A percentile compares a stretch with the other conserved stretches of the same genome.
Evolutionary conservation across 2,329 filamentous ascomycete genomes (phyloP).

Genomic region (Cladosporium sp.): DNA sequence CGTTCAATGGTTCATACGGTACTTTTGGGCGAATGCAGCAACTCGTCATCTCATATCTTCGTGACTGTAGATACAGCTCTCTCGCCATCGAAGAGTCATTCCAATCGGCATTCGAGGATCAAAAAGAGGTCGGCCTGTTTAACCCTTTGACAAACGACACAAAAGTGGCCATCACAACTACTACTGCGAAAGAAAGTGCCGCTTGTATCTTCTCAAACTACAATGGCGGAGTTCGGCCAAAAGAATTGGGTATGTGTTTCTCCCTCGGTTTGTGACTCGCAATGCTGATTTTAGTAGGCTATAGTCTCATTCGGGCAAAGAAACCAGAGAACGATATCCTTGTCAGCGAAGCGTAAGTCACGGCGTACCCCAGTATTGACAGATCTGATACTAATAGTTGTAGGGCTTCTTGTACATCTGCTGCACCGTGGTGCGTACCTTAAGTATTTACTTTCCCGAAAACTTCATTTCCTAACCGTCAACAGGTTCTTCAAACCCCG

Average conservation of each 20-base stretch:
- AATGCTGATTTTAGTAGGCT: slow-evolving; percentile 14
- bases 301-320: slow-evolving; percentile 22
- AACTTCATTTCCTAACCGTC: slow-evolving; percentile 4
- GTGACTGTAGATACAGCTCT: slow-evolving; percentile 25
- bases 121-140: slow-evolving; percentile 23
- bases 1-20: slow-evolving; percentile 18
- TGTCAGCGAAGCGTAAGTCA: slow-evolving; percentile 25
- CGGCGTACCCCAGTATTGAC: not conserved
- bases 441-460: not conserved
- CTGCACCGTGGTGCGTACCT: slow-evolving; percentile 24
- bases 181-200: slow-evolving; percentile 18
- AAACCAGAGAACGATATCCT: slow-evolving; percentile 19
- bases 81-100: slow-evolving; percentile 25
- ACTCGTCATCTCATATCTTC: slow-evolving; percentile 23
- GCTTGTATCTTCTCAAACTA: slow-evolving; percentile 30
- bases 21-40: slow-evolving; percentile 18
- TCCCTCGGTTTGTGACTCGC: too few relatives aligned
- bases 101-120: slow-evolving; percentile 14
- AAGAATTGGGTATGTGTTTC: slow-evolving; percentile 13
- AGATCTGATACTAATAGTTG: not conserved
- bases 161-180: slow-evolving; percentile 30
- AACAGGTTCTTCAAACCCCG: slow-evolving; percentile 24
- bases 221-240: slow-evolving; percentile 20
- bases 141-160: slow-evolving; percentile 23
- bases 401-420: slow-evolving; percentile 27